Evolutionary conservation across 177 flowering plant species (phyloP).

Genomic region (Telopea speciosissima): DNA sequence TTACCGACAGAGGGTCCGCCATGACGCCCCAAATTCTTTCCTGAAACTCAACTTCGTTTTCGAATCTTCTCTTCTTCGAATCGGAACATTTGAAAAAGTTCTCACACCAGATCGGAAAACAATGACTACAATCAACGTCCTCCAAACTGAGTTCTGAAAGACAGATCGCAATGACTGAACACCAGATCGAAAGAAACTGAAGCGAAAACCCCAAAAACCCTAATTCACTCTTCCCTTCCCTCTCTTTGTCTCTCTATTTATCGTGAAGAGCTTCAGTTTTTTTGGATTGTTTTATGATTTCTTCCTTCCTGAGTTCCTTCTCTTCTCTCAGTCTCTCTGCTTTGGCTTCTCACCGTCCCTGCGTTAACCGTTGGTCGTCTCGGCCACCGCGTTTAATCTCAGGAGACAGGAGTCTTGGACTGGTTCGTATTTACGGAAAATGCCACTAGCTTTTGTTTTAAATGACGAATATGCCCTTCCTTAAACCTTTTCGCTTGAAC

Average conservation of each 20-base stretch:
- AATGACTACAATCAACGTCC: not conserved
- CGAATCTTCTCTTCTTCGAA: constrained; percentile 33
- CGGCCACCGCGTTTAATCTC: constrained; percentile 9
- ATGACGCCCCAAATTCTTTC: constrained; percentile 21
- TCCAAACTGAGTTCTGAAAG: not conserved
- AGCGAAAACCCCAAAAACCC: not conserved
- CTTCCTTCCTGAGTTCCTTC: not conserved
- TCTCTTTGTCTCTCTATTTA: not conserved
- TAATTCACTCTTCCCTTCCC: not conserved
- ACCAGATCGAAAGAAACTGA: not conserved
- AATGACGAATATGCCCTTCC: not conserved
- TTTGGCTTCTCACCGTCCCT: constrained; percentile 3
- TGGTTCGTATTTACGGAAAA: constrained; percentile 4
- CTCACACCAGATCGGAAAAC: not conserved
- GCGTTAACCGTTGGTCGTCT: constrained; percentile 12
- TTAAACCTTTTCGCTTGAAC: not conserved
- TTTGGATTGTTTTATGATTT: not conserved
- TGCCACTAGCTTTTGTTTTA: not conserved
- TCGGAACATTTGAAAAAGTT: constrained; percentile 24
- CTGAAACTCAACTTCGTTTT: constrained; percentile 27
- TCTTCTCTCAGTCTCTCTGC: not conserved
- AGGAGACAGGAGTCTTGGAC: not conserved
- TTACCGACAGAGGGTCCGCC: constrained; percentile 63
- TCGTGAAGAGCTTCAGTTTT: not conserved
- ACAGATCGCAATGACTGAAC: not conserved